Base-by-base conservation (phyloP, 495 filamentous ascomycete genomes). In the Halenospora varia region DNA sequence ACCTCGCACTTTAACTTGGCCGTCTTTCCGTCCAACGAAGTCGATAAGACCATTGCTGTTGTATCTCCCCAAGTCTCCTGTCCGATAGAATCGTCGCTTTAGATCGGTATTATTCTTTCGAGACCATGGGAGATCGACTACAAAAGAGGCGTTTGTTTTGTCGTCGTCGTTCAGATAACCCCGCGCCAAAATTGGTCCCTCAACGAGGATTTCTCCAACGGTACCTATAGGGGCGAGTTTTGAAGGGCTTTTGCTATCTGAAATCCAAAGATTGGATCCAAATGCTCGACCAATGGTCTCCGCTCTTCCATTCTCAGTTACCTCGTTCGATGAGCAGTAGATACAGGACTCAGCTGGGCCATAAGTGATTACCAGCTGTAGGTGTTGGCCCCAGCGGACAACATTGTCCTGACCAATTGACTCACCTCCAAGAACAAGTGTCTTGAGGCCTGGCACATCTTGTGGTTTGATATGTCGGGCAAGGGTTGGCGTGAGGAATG, bases 181-280 rank as follows among this genome's bases (percentile, higher is more conserved):
- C 24, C 69, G 68, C 40, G 73, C 74, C 10, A 82, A 67, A 2
- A 71, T 70, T 10, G 76, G 78, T 0, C 76, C 75, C 48, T 79
- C 78, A 17, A 82, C 65, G 17, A 81, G 61, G 41, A 82, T 59
- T 67, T 81, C 78, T 13, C 77, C 78, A 10, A 71, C 67, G 51
- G 72, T 71, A 19, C 77, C 77, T 39, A 80, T 64, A n/a, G 79
- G 78, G 44, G 77, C 69, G 17, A 82, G 71, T 20, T 68, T 62
- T 44, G 79, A 72, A 1, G 87, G 86, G 19, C 78, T 55, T 3
- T 89, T 88, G 49, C 91, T 87, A 56, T 82, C 80, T 18, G 82
- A 77, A 18, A 82, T 75, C 10, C 70, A 64, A 17, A 74, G 77
- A 8, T 40, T 40, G 8, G 35, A 8, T 8, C 15, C 15, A 15